Percentiles rank a stretch among this genome's conserved stretches.
Evolutionary conservation across 768 basidiomycete genomes (phyloP).

Genomic region (Strobilomyces confusus): DNA sequence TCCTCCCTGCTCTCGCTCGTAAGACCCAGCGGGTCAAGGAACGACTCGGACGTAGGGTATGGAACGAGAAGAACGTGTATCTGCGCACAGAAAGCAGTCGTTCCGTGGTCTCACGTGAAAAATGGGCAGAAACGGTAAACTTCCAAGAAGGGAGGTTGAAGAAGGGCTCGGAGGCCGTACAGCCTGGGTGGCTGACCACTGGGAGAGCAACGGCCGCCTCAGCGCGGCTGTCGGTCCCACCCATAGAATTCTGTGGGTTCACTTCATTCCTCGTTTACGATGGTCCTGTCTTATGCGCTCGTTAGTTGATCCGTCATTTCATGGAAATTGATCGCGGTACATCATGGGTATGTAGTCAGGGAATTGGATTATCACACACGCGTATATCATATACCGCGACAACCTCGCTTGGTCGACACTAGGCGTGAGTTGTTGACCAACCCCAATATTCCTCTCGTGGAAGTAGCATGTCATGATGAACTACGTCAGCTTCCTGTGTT

Average conservation of each 20-base stretch:
- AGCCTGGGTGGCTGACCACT: neutral
- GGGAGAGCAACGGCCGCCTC: conserved; percentile 8
- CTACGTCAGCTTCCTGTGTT: conserved; percentile 45
- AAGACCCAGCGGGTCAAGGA: conserved; percentile 66
- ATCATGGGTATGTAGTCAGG: neutral
- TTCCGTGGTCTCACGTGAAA: conserved; percentile 35
- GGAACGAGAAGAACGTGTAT: conserved; percentile 56
- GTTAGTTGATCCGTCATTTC: conserved; percentile 24
- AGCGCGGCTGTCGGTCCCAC: conserved; percentile 4
- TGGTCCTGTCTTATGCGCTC: conserved; percentile 1
- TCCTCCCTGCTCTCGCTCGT: conserved; percentile 45
- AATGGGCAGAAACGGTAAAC: conserved; percentile 51
- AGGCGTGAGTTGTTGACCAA: neutral
- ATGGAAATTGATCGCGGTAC: conserved; percentile 8
- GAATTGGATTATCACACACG: conserved; percentile 2
- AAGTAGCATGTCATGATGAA: neutral
- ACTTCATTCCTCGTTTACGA: neutral
- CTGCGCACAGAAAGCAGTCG: conserved; percentile 34
- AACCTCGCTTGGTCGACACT: neutral
- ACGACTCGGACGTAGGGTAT: conserved; percentile 73
- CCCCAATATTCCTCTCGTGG: neutral
- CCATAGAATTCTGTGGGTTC: conserved; percentile 24
- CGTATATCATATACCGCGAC: neutral
- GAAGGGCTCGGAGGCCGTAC: neutral
- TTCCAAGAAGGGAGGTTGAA: conserved; percentile 30